Evolutionary conservation across 106 monocot genomes (phyloP).

Genomic region (Acorus gramineus): DNA sequence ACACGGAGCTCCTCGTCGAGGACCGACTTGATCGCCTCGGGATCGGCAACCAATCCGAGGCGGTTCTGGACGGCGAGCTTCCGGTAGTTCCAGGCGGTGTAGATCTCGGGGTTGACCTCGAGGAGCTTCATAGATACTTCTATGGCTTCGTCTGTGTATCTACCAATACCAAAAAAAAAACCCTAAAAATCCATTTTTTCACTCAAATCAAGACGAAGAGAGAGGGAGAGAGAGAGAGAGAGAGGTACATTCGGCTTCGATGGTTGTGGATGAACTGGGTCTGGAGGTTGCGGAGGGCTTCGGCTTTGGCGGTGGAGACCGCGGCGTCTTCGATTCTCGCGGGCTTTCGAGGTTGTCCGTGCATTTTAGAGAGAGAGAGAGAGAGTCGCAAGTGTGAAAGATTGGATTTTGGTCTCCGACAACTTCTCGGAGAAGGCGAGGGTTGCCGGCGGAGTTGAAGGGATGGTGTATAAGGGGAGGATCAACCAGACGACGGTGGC

Average conservation of each 20-base stretch:
- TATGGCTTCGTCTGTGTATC: conserved; percentile 75
- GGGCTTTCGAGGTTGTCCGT: conserved; percentile 69
- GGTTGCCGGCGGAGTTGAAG: too few relatives aligned
- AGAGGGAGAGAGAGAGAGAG: not conserved
- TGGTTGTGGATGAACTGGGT: conserved; percentile 64
- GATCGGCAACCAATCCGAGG: conserved; percentile 22
- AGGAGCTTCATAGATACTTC: conserved; percentile 52
- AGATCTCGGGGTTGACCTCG: conserved; percentile 82
- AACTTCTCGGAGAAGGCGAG: too few relatives aligned
- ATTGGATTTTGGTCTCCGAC: too few relatives aligned
- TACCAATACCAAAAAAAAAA: conserved; percentile 8
- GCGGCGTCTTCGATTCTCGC: conserved; percentile 39
- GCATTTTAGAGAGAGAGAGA: conserved; percentile 26
- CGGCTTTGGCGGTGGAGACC: conserved; percentile 52
- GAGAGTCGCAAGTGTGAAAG: too few relatives aligned
- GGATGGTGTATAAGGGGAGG: too few relatives aligned
- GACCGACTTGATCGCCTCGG: conserved; percentile 27
- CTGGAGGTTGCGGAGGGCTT: conserved; percentile 65
- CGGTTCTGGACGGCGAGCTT: conserved; percentile 57
- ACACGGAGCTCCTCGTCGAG: conserved; percentile 70
- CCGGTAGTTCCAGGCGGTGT: conserved; percentile 89
- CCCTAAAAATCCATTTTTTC: not conserved
- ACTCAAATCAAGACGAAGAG: not conserved
- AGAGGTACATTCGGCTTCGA: conserved; percentile 50
- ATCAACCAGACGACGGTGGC: too few relatives aligned